A percentile compares a stretch with the other conserved stretches of the same genome.
phyloP scores from a whole-genome alignment of 306 rosid species.

The Fragaria vesca region DNA sequence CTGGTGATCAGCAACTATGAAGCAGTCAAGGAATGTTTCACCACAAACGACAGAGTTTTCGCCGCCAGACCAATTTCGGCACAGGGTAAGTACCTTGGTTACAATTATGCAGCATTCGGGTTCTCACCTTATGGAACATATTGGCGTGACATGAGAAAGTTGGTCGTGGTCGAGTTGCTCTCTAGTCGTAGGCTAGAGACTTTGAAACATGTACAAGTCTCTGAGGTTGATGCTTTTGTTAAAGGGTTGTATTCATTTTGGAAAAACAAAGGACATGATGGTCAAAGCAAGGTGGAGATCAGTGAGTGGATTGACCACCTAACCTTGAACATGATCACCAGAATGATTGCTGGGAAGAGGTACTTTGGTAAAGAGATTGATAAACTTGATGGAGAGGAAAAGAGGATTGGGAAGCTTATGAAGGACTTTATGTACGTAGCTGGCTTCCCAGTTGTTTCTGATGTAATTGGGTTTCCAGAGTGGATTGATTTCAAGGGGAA shows the following conservation, averaged over 20 bases:
- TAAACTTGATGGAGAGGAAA: conserved; percentile 29
- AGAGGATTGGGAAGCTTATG: conserved; percentile 38
- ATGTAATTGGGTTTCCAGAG: conserved; percentile 42
- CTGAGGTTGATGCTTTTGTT: conserved; percentile 34
- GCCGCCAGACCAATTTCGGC: conserved; percentile 43
- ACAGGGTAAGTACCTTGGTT: conserved; percentile 46
- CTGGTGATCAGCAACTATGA: conserved; percentile 47
- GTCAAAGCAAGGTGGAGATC: conserved; percentile 32
- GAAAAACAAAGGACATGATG: not conserved
- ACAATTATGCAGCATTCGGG: conserved; percentile 21
- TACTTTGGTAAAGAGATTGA: conserved; percentile 37
- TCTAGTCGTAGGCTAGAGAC: conserved; percentile 43
- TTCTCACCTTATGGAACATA: not conserved
- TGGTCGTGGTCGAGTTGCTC: conserved; percentile 41
- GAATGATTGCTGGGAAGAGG: conserved; percentile 50
- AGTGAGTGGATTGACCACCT: conserved; percentile 43
- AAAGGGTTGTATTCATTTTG: conserved; percentile 8
- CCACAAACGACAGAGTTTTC: conserved; percentile 42
- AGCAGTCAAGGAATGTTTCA: conserved; percentile 56
- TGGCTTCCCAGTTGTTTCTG: conserved; percentile 44
- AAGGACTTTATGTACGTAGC: conserved; percentile 43
- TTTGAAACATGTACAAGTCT: conserved; percentile 23
- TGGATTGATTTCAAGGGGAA: conserved; percentile 39
- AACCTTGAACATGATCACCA: conserved; percentile 39
- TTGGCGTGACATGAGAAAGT: conserved; percentile 29